Evolutionary conservation across 106 monocot species (phyloP).

Genomic region (Allium sativum): DNA sequence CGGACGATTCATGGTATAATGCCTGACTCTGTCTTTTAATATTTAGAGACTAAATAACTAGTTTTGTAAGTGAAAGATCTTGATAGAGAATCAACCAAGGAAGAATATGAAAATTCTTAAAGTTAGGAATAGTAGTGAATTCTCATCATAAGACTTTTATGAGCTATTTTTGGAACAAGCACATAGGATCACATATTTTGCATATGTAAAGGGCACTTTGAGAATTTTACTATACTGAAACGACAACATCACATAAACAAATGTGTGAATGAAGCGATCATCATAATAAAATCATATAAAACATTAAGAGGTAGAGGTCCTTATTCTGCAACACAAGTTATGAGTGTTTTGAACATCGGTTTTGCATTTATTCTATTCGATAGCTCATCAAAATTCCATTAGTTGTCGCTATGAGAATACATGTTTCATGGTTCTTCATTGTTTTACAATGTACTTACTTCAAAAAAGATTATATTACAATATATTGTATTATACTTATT

Average conservation of each 20-base stretch:
- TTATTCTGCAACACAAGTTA: constrained; percentile 69
- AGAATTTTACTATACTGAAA: constrained; percentile 48
- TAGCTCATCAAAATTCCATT: constrained; percentile 43
- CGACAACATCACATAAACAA: constrained; percentile 71
- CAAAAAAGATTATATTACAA: background rate
- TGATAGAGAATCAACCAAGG: too few species aligned
- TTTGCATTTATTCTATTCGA: constrained; percentile 79
- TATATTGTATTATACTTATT: background rate
- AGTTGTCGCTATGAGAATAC: constrained; percentile 47
- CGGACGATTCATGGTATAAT: too few species aligned
- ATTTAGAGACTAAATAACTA: too few species aligned
- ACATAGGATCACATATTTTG: constrained; percentile 77
- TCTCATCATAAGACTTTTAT: too few species aligned
- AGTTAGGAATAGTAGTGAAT: too few species aligned
- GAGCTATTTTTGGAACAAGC: too few species aligned
- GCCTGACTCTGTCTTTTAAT: too few species aligned
- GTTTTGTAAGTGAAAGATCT: too few species aligned
- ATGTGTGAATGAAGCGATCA: constrained; percentile 51
- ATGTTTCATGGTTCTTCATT: too few species aligned
- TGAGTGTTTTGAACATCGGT: constrained; percentile 55
- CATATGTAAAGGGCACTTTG: constrained; percentile 59
- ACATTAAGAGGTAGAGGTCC: constrained; percentile 81
- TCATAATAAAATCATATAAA: constrained; percentile 71
- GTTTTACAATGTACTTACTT: background rate
- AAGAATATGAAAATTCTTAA: too few species aligned